Percentiles rank a stretch among this genome's conserved stretches.
phyloP scores from a whole-genome alignment of 768 basidiomycete genomes.

The Psilocybe subaeruginosa region DNA sequence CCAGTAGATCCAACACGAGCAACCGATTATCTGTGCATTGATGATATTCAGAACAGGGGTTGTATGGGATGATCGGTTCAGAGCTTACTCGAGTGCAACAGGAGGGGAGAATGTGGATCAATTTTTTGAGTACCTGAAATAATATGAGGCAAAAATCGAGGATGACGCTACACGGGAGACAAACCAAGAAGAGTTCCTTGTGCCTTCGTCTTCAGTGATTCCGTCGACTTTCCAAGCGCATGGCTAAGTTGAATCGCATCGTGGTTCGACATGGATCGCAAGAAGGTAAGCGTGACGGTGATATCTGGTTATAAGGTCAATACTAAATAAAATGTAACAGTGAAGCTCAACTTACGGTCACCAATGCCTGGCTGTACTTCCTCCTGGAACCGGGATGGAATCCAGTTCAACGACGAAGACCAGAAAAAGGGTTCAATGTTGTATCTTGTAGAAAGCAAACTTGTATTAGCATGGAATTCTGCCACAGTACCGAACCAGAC shows the following conservation, averaged over 20 bases:
- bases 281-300: conserved; percentile 60
- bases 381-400: conserved; percentile 68
- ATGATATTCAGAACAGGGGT: background rate
- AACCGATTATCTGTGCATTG: conserved; percentile 25
- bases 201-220: conserved; percentile 11
- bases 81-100: conserved; percentile 34
- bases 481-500: conserved; percentile 18
- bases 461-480: conserved; percentile 51
- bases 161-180: background rate
- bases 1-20: conserved; percentile 49
- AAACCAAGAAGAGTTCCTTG: conserved; percentile 13
- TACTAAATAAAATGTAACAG: background rate
- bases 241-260: conserved; percentile 15
- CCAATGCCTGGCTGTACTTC: conserved; percentile 39
- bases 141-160: background rate
- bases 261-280: conserved; percentile 43
- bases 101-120: conserved; percentile 43
- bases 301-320: conserved; percentile 42
- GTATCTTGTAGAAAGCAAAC: conserved; percentile 36
- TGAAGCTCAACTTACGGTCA: conserved; percentile 48
- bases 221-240: conserved; percentile 13
- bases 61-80: background rate
- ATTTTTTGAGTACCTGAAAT: conserved; percentile 29
- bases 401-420: conserved; percentile 71
- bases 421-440: conserved; percentile 71